Percentiles rank a stretch among this genome's conserved stretches.
Evolutionary conservation across 331 rosid genomes (phyloP).

Genomic region (Pyracantha coccinea): DNA sequence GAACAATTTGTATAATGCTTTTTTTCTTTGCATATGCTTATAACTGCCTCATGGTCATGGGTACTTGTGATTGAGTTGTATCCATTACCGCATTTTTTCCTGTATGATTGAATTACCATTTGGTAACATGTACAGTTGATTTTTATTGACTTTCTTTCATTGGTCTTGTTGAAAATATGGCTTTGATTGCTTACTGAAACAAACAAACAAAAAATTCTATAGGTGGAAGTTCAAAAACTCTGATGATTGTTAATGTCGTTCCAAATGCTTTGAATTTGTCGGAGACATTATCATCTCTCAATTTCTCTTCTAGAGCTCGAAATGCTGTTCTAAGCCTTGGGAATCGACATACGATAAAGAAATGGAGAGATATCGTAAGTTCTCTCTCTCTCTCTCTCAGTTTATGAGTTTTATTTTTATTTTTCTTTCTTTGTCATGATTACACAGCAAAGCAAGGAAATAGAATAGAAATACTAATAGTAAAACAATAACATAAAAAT

Average conservation of each 20-base stretch:
- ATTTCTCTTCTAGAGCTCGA: constrained; percentile 82
- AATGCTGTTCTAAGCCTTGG: constrained; percentile 90
- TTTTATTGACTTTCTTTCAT: neutral
- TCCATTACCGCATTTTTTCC: neutral
- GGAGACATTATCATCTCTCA: constrained; percentile 73
- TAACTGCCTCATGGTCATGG: neutral
- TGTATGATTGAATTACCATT: neutral
- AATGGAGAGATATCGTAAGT: constrained; percentile 97
- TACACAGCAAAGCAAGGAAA: neutral
- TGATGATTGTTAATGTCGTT: constrained; percentile 81
- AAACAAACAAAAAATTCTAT: constrained; percentile 9
- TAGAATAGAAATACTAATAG: neutral
- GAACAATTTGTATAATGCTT: neutral
- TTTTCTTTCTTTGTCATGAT: neutral
- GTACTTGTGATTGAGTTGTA: neutral
- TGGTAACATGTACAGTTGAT: neutral
- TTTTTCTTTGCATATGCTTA: neutral
- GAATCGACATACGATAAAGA: constrained; percentile 87
- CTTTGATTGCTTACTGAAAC: neutral
- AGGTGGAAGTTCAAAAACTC: constrained; percentile 91
- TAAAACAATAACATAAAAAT: neutral
- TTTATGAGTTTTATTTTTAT: neutral
- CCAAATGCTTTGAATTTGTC: constrained; percentile 65
- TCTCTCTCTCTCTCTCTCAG: constrained; percentile 6
- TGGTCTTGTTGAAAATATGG: neutral